These are phyloP conservation scores for Pichia sporocuriosa DNA, from an alignment of 805 yeast species.

Conservation along the genomic window DNA sequence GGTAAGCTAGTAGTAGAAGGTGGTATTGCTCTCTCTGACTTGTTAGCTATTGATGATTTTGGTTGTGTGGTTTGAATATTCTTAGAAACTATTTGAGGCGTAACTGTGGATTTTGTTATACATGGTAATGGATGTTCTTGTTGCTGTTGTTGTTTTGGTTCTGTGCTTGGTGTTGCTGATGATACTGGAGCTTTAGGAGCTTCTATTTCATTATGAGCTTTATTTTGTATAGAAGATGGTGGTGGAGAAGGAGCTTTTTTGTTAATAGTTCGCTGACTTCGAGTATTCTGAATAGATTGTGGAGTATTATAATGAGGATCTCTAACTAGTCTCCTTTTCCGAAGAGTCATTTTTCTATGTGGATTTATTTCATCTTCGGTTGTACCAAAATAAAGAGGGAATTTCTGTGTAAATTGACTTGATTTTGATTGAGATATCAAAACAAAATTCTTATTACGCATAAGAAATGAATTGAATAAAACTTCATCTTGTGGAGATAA, in stretches of 20 bases:
- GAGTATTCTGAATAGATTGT: neutral
- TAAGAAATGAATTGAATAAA: constrained; percentile 25
- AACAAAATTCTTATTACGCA: constrained; percentile 15
- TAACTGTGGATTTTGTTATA: neutral
- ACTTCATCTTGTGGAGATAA: constrained; percentile 16
- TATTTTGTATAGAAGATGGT: too few species aligned
- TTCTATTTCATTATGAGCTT: too few species aligned
- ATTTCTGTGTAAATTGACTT: constrained; percentile 9
- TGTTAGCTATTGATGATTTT: neutral
- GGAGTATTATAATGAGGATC: constrained; percentile 16
- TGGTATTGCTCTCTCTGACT: neutral
- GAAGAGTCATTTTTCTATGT: constrained; percentile 21
- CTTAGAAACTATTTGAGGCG: too few species aligned
- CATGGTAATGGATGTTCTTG: neutral
- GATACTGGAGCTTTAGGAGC: too few species aligned
- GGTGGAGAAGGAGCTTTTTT: too few species aligned
- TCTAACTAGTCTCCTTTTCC: constrained; percentile 17
- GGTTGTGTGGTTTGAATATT: neutral
- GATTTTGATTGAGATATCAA: constrained; percentile 16
- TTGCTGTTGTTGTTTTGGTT: too few species aligned
- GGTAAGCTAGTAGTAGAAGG: too few species aligned
- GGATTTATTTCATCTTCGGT: constrained; percentile 25
- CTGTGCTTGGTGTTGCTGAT: too few species aligned
- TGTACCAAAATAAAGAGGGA: constrained; percentile 30
- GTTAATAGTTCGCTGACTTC: neutral